Base-by-base conservation (phyloP, 345 rosid species). In the Rhizophora mangle region DNA sequence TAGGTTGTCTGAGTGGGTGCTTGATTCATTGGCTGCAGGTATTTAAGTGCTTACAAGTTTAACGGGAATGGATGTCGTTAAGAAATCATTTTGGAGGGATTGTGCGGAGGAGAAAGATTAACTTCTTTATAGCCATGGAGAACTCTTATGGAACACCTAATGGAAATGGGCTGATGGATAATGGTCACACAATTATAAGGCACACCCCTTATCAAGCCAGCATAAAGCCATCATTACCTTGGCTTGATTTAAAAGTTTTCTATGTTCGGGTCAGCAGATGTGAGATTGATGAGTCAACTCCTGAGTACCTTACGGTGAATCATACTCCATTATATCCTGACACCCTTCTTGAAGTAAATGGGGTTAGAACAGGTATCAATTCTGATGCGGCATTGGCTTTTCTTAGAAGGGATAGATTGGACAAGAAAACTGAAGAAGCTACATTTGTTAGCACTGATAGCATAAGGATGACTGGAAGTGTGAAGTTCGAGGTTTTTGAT, bases 51-150 rank as follows among this genome's bases (percentile, higher is more conserved):
- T 24, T 15, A 55, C 30, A 68, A 69, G 34, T 64, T 68, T 70
- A 62, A 21, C 55, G 27, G 26, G 55, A 19, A 71, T 72, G 72
- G 76, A 69, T 54, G 37, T 67, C 54, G 39, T 32, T 36, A 39
- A 62, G 71, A 63, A 61, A 22, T 47, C 68, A 19, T 68, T 61
- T 74, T 76, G 77, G 73, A 80, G 71, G 63, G 67, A 68, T 70
- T 66, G 49, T 63, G 63, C 54, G 36, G 71, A 59, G 74, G 77
- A 63, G 61, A 58, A 67, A 11, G 29, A 58, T 70, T 64, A n/a
- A 66, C 64, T 56, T 10, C 54, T 66, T 32, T 53, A 46, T 57
- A 63, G 74, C 60, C 60, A 91, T 91, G 97, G 93, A 83, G 62
- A 79, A 84, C 26, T 81, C 86, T 58, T 80, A 75, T 54, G 84